Evolutionary conservation across 176 grass and related monocot species (phyloP).

Genomic region (Tuctoria greenei): DNA sequence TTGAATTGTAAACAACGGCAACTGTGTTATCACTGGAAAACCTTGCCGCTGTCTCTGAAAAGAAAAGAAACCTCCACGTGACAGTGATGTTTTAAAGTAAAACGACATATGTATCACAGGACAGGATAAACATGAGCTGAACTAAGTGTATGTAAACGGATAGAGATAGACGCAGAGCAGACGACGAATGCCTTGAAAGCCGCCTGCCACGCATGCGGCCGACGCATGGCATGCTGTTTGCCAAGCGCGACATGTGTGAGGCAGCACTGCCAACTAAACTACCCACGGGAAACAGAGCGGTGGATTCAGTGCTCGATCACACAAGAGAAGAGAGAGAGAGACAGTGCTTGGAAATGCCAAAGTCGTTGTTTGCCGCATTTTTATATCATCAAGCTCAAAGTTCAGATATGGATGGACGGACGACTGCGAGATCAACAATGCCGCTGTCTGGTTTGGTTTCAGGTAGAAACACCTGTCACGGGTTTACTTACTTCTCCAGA

Average conservation of each 20-base stretch:
- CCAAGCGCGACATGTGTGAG: slow-evolving; percentile 27
- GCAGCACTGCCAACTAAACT: slow-evolving; percentile 3
- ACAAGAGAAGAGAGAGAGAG: not conserved
- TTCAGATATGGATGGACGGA: no score
- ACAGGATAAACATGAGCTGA: slow-evolving; percentile 12
- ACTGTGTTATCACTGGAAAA: not conserved
- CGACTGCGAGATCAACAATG: no score
- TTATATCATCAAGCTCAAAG: no score
- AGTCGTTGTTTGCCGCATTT: slow-evolving; percentile 26
- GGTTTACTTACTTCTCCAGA: no score
- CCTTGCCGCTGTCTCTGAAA: not conserved
- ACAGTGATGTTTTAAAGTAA: not conserved
- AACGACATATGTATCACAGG: not conserved
- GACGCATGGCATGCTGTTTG: slow-evolving; percentile 5
- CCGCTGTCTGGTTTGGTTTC: no score
- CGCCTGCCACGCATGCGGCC: not conserved
- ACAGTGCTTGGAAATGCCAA: slow-evolving; percentile 37
- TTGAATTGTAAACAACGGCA: slow-evolving; percentile 8
- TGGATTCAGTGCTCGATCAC: not conserved
- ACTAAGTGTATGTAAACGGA: slow-evolving; percentile 2
- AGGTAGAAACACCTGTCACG: no score
- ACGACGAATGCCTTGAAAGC: slow-evolving; percentile 32
- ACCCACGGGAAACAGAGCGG: slow-evolving; percentile 23
- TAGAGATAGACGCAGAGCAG: no score
- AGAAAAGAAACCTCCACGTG: not conserved